Base-by-base conservation (phyloP, 2,329 filamentous ascomycete species). In the Trichoderma sp. region DNA sequence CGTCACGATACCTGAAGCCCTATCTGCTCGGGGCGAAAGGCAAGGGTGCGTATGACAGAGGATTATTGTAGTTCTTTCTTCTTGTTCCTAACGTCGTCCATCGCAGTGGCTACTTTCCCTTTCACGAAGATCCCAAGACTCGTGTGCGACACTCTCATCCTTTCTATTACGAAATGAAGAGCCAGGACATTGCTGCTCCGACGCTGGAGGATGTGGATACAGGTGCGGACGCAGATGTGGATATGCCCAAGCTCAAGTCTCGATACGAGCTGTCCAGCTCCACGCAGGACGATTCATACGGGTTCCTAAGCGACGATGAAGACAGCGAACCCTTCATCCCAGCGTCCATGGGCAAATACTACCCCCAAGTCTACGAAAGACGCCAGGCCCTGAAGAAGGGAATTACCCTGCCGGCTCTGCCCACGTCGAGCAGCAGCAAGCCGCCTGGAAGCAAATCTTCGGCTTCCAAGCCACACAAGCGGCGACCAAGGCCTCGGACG, bases 311-410 rank as follows among this genome's bases (percentile, higher is more conserved):
- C 62, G 53, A 57, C 19, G 62, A 65, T 21, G 63, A 58, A 37
- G 63, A 58, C 14, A 56, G 37, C 24, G 63, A 66, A 5, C 53
- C 40, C 13, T 58, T 56, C 35, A 31, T 43, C 21, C 77, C 81
- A 4, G 77, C 88, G 37, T 85, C 87, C 0, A 81, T 88, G 78
- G 88, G 88, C 29, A 89, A 89, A 77, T 90, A 89, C 73, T 88
- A 89, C 70, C 88, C 88, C 0, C 84, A 86, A 31, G 89, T 89
- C 77, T 89, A 88, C 73, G 85, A 88, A 72, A 80, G 79, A 33
- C 62, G 70, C 13, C 68, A 73, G 11, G 37, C 43, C 6, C 71
- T 75, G 27, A 60, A 74, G 47, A 72, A 69, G 40, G 40, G 29
- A 16, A 49, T 49, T 21, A n/a, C n/a, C 70, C 71, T n/a, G 71